Evolutionary conservation across 805 yeast species (phyloP).

Genomic region (Candida vartiovaarae): DNA sequence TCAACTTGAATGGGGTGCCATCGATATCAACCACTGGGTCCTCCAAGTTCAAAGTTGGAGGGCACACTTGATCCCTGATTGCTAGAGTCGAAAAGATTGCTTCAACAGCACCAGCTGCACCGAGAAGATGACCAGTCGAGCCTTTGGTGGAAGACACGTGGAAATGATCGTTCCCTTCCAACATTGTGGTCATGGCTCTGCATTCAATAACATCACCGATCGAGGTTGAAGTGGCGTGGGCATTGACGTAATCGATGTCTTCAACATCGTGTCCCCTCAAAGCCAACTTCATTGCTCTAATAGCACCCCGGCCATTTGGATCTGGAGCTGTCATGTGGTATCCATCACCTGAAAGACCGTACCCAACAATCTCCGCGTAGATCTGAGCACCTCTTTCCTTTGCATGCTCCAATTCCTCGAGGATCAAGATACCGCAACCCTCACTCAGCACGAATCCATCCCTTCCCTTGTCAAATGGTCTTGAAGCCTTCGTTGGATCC

Average conservation of each 20-base stretch:
- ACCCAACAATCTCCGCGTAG: constrained; percentile 78
- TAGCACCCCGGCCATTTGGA: constrained; percentile 78
- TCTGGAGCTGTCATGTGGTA: constrained; percentile 90
- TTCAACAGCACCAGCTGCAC: constrained; percentile 96
- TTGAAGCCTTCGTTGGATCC: constrained; percentile 63
- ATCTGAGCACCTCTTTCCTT: constrained; percentile 53
- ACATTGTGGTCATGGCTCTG: constrained; percentile 55
- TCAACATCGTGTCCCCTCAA: constrained; percentile 38
- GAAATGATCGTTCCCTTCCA: constrained; percentile 31
- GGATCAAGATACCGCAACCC: constrained; percentile 77
- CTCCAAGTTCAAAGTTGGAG: constrained; percentile 76
- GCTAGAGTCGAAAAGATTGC: constrained; percentile 74
- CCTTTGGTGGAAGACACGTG: constrained; percentile 82
- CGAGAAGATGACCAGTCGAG: constrained; percentile 86
- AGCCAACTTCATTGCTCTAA: constrained; percentile 75
- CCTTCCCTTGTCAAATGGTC: constrained; percentile 80
- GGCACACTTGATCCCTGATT: constrained; percentile 47
- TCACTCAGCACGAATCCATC: constrained; percentile 91
- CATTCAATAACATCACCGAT: constrained; percentile 89
- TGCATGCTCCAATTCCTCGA: constrained; percentile 80
- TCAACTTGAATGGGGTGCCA: constrained; percentile 36
- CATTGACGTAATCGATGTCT: constrained; percentile 74
- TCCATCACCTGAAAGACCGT: constrained; percentile 90
- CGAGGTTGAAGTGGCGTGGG: constrained; percentile 93
- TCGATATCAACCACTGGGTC: constrained; percentile 46